Percentiles rank a stretch among this genome's conserved stretches.
phyloP scores from a whole-genome alignment of 768 basidiomycete genomes.

The Roridomyces roridus region DNA sequence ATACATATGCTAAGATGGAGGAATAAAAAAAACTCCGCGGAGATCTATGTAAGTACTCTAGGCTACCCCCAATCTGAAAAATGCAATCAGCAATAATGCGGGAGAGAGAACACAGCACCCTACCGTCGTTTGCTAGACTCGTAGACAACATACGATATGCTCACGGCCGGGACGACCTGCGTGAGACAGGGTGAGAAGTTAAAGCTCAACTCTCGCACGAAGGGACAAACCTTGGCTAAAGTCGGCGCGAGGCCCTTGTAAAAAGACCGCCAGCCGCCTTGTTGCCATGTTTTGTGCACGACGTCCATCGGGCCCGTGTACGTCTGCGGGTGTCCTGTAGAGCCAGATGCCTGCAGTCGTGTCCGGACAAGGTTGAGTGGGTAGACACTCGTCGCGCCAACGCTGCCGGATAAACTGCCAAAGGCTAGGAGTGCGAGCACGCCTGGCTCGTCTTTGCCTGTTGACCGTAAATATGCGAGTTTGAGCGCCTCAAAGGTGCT shows the following conservation, averaged over 20 bases:
- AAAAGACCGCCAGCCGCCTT: constrained; percentile 93
- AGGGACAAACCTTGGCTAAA: constrained; percentile 75
- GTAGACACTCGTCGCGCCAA: constrained; percentile 94
- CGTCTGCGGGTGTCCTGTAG: constrained; percentile 89
- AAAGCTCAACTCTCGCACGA: too few relatives aligned
- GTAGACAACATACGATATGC: constrained; percentile 96
- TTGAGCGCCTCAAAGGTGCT: constrained; percentile 97
- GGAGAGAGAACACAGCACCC: constrained; percentile 29
- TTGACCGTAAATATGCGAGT: constrained; percentile 85
- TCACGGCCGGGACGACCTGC: constrained; percentile 94
- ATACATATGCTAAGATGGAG: constrained; percentile 21
- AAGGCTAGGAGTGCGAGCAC: constrained; percentile 88
- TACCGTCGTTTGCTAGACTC: constrained; percentile 85
- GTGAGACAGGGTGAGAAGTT: constrained; percentile 6
- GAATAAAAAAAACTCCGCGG: constrained; percentile 9
- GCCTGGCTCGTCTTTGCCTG: constrained; percentile 88
- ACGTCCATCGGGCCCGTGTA: constrained; percentile 94
- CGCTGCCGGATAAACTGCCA: constrained; percentile 91
- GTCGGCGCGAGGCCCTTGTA: constrained; percentile 93
- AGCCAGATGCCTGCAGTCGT: constrained; percentile 94
- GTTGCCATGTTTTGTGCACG: constrained; percentile 73
- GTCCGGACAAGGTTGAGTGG: constrained; percentile 93
- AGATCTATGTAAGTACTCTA: constrained; percentile 18
- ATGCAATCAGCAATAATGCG: constrained; percentile 11
- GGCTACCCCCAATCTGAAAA: constrained; percentile 63